phyloP scores from a whole-genome alignment of 2,329 filamentous ascomycete species.

The Metarhizium sp. region DNA sequence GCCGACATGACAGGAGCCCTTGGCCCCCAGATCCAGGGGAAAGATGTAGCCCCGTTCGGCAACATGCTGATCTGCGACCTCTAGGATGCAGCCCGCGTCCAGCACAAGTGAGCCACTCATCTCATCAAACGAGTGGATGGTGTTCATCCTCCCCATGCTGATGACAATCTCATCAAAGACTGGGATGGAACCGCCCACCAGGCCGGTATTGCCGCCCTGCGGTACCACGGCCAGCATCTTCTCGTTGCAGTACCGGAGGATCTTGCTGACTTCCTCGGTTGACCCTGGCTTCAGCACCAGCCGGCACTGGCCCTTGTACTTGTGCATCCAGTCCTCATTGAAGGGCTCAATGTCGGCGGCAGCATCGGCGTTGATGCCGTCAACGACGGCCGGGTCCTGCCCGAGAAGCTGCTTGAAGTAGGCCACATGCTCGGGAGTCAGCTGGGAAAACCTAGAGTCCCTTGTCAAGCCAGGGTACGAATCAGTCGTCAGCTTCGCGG shows the following conservation, averaged over 20 bases:
- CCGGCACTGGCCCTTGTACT: constrained; percentile 84
- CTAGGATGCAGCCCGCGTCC: constrained; percentile 85
- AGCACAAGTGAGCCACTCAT: constrained; percentile 84
- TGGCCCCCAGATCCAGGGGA: constrained; percentile 92
- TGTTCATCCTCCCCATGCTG: constrained; percentile 83
- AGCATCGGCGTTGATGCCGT: constrained; percentile 63
- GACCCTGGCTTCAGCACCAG: constrained; percentile 79
- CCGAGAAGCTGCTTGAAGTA: constrained; percentile 78
- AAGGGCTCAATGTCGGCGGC: constrained; percentile 79
- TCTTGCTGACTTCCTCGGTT: constrained; percentile 81
- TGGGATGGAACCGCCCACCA: constrained; percentile 91
- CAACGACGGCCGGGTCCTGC: constrained; percentile 68
- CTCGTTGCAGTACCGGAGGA: constrained; percentile 92
- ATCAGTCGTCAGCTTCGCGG: constrained; percentile 68
- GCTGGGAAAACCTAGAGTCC: constrained; percentile 61
- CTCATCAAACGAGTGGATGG: constrained; percentile 84
- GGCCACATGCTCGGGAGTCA: constrained; percentile 71
- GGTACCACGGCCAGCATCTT: constrained; percentile 88
- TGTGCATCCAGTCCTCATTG: constrained; percentile 98
- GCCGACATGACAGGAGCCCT: constrained; percentile 93
- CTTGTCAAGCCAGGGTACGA: constrained; percentile 78
- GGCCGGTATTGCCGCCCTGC: constrained; percentile 91
- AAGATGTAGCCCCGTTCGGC: constrained; percentile 82
- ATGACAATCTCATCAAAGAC: constrained; percentile 98
- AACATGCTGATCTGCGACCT: constrained; percentile 78